Evolutionary conservation across 2,329 filamentous ascomycete species (phyloP), one percentile per base, ranked within the genome.

Genomic region (Stenocarpella maydis): DNA sequence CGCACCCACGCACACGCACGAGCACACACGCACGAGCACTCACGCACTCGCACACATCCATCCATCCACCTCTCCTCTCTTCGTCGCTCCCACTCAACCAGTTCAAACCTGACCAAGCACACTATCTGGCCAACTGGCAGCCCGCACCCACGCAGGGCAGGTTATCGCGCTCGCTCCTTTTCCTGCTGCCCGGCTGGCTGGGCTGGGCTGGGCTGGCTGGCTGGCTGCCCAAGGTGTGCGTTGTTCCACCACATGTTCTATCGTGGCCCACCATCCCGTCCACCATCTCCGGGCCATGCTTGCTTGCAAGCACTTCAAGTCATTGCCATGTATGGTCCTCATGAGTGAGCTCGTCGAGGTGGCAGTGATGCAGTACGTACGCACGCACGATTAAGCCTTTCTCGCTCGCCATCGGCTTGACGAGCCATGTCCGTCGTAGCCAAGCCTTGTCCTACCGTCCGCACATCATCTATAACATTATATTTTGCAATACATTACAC

Each of bases 221-320:
- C n/a, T n/a, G n/a, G n/a, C 28, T 47, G 58, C 41, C 58, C 58
- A 31, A 34, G 28, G 41, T 61, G 41, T 61, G 58, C 41, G 58
- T 45, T 61, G 58, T 61, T 61, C 43, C 58, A 61, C 58, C 58
- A 61, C 58, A 61, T 61, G 6, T 34, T 61, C 26, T 24, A 31
- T 19, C 14, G 41, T 61, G 41, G 58, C 26, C 58, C 58, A 61
- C 39, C 41, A 21, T 21, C 28, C n/a, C 19, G n/a, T 39, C n/a
- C 34, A 10, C 34, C 47, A 37, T 26, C 31, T 43, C 17, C 9
- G 43, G 7, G n/a, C n/a, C n/a, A n/a, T n/a, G n/a, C n/a, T n/a
- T n/a, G n/a, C n/a, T n/a, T n/a, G n/a, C n/a, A n/a, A n/a, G n/a
- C n/a, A n/a, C n/a, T n/a, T n/a, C n/a, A n/a, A n/a, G n/a, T n/a